Conservation (phyloP, 2,329 filamentous ascomycete genomes). For the Fusarium buharicum region DNA sequence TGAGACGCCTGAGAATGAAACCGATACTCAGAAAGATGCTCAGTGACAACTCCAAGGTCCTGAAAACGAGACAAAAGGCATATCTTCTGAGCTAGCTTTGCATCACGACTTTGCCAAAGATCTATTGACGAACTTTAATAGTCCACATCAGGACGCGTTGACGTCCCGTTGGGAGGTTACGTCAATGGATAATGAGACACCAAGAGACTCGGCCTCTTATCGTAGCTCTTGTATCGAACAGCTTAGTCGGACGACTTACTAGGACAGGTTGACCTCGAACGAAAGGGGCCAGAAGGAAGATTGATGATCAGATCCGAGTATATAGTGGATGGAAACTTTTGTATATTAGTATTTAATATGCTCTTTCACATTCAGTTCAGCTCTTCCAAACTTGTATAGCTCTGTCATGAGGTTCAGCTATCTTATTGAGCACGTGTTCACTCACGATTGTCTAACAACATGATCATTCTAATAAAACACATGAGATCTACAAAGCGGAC, state of each 20-base stretch:
- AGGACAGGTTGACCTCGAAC: neutral
- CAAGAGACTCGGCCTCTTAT: neutral
- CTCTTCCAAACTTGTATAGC: no score
- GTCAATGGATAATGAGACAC: neutral
- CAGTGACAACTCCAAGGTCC: conserved; percentile 31
- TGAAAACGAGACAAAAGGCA: neutral
- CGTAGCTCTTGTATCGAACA: conserved; percentile 40
- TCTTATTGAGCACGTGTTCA: no score
- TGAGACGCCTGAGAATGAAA: conserved; percentile 42
- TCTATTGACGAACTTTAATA: conserved; percentile 3
- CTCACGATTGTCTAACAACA: neutral
- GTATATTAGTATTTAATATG: neutral
- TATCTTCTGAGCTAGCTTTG: neutral
- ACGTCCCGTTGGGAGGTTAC: conserved; percentile 33
- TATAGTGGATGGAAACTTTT: neutral
- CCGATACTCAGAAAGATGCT: conserved; percentile 2
- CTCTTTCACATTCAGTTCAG: no score
- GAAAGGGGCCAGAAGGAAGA: neutral
- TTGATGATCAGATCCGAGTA: neutral
- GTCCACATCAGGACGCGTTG: conserved; percentile 27
- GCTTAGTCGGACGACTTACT: conserved; percentile 42
- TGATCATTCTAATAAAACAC: neutral
- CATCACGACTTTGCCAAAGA: neutral
- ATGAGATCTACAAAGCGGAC: neutral
- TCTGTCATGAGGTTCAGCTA: no score